A percentile compares a stretch with the other conserved stretches of the same genome.
Evolutionary conservation across 1,284 basidiomycete genomes (phyloP).

Genomic region (Rhodofomes roseus): DNA sequence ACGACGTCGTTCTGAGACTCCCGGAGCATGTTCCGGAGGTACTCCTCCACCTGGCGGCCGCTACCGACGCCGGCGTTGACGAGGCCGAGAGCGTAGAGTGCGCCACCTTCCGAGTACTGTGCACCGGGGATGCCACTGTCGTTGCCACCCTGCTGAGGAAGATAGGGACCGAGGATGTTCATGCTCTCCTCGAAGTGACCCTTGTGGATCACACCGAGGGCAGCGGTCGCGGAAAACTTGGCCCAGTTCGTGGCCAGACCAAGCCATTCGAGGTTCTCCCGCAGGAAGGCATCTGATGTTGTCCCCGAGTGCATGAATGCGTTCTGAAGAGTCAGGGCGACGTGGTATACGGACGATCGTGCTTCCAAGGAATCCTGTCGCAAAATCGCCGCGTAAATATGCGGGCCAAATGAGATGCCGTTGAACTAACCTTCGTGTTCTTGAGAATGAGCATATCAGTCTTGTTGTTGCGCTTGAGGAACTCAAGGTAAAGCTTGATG

Average conservation of each 20-base stretch:
- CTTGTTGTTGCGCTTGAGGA: conserved; percentile 91
- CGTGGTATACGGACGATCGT: conserved; percentile 94
- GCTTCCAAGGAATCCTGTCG: conserved; percentile 84
- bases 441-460: conserved; percentile 89
- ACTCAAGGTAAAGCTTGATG: conserved; percentile 90
- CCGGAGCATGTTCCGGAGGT: conserved; percentile 76
- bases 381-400: neutral
- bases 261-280: conserved; percentile 95
- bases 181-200: conserved; percentile 92
- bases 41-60: conserved; percentile 64
- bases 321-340: conserved; percentile 91
- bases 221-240: conserved; percentile 94
- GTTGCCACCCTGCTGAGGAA: conserved; percentile 68
- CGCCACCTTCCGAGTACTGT: conserved; percentile 90
- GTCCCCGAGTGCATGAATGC: conserved; percentile 96
- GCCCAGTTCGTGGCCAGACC: conserved; percentile 94
- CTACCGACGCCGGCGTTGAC: conserved; percentile 88
- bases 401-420: conserved; percentile 1
- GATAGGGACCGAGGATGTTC: conserved; percentile 90
- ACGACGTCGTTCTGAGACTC: conserved; percentile 77
- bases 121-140: conserved; percentile 71
- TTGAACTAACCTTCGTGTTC: conserved; percentile 71
- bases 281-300: conserved; percentile 87
- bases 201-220: conserved; percentile 94
- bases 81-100: conserved; percentile 90